phyloP scores from a whole-genome alignment of 2,329 filamentous ascomycete species.

The Trichoderma semiorbis region DNA sequence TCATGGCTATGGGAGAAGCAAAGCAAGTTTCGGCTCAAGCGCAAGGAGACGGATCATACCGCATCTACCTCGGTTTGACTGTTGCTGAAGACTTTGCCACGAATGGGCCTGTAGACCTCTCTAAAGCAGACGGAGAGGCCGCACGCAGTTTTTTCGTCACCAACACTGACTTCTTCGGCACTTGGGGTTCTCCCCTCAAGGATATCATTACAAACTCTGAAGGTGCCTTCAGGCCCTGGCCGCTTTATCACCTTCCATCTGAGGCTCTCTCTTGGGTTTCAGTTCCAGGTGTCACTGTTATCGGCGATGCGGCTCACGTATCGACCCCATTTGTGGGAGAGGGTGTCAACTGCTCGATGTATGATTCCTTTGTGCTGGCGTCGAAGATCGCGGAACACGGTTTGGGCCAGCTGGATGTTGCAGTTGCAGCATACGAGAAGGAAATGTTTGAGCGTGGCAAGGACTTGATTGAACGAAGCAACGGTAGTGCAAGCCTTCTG shows the following conservation, averaged over 20 bases:
- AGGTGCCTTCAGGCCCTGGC: neutral
- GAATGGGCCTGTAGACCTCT: neutral
- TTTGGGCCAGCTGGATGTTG: neutral
- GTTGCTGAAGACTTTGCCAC: neutral
- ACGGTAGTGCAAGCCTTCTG: neutral
- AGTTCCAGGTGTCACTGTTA: neutral
- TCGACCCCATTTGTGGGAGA: slow-evolving; percentile 11
- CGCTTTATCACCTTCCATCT: neutral
- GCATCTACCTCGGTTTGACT: neutral
- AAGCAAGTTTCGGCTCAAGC: neutral
- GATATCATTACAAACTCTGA: slow-evolving; percentile 2
- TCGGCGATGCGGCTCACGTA: slow-evolving; percentile 2
- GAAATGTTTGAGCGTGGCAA: slow-evolving; percentile 10
- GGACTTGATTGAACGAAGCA: slow-evolving; percentile 4
- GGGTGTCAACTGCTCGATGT: slow-evolving; percentile 12
- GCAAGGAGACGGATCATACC: neutral
- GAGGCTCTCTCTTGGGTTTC: neutral
- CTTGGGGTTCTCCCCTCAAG: neutral
- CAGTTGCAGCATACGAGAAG: neutral
- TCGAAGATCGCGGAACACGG: neutral
- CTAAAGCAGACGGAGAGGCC: neutral
- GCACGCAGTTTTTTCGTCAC: neutral
- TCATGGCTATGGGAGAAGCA: neutral
- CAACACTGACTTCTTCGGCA: neutral
- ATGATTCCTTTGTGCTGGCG: neutral